Conservation (phyloP, 2,329 filamentous ascomycete species). For the Colletotrichum euphorbiae region DNA sequence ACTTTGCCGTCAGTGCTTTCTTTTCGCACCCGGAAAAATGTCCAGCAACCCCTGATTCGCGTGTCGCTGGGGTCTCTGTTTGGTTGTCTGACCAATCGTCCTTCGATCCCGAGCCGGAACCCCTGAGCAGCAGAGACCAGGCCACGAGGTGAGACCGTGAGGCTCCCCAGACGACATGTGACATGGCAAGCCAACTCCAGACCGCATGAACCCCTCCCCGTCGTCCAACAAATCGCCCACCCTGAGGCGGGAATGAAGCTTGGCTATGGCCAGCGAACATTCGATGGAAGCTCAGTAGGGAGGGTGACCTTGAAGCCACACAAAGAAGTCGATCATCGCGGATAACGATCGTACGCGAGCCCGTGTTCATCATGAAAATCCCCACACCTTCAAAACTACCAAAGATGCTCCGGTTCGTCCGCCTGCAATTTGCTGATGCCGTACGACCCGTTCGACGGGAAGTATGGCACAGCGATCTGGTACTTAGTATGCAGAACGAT, state of each 20-base stretch:
- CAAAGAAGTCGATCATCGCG: conserved; percentile 1
- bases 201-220: conserved; percentile 17
- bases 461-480: no score
- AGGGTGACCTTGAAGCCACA: neutral
- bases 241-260: conserved; percentile 23
- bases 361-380: conserved; percentile 11
- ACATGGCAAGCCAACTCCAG: conserved; percentile 14
- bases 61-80: neutral
- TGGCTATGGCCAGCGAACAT: conserved; percentile 8
- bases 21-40: neutral
- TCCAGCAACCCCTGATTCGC: neutral
- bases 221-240: conserved; percentile 12
- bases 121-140: conserved; percentile 7
- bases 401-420: conserved; percentile 21
- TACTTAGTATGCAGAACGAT: no score
- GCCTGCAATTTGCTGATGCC: conserved; percentile 11
- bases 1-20: conserved; percentile 8
- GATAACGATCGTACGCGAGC: conserved; percentile 27
- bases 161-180: conserved; percentile 26
- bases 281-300: conserved; percentile 5
- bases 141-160: conserved; percentile 32
- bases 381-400: conserved; percentile 17
- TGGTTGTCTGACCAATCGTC: conserved; percentile 2
- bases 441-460: neutral
- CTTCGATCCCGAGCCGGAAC: neutral